These are phyloP conservation scores for Toxoplasma gondii DNA, from an alignment of 169 alveolate genomes.

Conservation along the genomic window DNA sequence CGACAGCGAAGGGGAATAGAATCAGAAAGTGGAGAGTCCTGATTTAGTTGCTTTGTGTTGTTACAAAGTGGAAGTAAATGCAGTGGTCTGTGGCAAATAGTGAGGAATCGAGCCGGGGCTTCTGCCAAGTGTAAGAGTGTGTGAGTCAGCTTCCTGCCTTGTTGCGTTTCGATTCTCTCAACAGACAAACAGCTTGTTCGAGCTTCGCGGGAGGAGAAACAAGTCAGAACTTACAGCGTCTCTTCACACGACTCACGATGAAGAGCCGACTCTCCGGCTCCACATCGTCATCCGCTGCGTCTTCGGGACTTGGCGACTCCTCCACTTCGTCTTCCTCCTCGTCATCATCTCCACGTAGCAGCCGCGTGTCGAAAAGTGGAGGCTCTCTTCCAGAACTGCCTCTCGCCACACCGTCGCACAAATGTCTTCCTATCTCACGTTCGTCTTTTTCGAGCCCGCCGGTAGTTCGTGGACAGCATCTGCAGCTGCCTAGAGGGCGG, in stretches of 20 bases:
- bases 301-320: not conserved
- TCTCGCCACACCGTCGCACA: not conserved
- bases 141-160: no score
- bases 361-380: not conserved
- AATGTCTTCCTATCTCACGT: not conserved
- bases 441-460: not conserved
- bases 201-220: no score
- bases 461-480: not conserved
- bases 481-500: constrained; percentile 32
- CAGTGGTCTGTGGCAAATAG: no score
- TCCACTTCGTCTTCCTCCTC: constrained; percentile 15
- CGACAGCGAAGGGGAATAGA: not conserved
- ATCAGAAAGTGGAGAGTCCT: no score
- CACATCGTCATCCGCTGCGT: not conserved
- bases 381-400: not conserved
- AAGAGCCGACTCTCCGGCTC: constrained; percentile 12
- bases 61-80: no score
- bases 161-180: no score
- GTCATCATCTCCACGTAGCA: not conserved
- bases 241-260: constrained; percentile 1
- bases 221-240: not conserved
- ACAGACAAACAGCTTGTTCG: no score
- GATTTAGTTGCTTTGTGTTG: no score
- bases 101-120: no score
- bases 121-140: no score